phyloP scores from a whole-genome alignment of 2,329 filamentous ascomycete species.

The Colletotrichum eremochloae region DNA sequence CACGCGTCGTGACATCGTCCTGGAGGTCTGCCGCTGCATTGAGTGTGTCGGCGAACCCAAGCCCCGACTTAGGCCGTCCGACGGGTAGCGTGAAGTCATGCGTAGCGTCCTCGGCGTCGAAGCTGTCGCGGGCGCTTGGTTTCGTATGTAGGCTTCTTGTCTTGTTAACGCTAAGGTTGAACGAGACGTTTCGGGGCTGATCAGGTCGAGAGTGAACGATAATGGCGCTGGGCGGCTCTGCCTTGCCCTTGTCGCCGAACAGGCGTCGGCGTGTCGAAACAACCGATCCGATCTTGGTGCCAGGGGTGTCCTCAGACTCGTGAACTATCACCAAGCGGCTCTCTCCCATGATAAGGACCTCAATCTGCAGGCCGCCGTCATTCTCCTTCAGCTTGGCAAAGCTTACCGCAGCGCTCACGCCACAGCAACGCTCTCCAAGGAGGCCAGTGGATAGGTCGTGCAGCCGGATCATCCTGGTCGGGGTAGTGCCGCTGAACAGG shows the following conservation, averaged over 20 bases:
- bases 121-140: slow-evolving; percentile 27
- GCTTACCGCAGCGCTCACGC: slow-evolving; percentile 61
- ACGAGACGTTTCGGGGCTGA: slow-evolving; percentile 56
- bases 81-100: slow-evolving; percentile 45
- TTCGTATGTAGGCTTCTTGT: slow-evolving; percentile 36
- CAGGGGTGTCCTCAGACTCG: slow-evolving; percentile 64
- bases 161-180: slow-evolving; percentile 64
- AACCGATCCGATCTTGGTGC: slow-evolving; percentile 57
- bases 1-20: slow-evolving; percentile 63
- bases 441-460: slow-evolving; percentile 66
- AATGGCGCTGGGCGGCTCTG: slow-evolving; percentile 64
- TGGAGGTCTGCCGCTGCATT: slow-evolving; percentile 66
- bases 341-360: slow-evolving; percentile 69
- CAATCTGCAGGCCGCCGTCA: slow-evolving; percentile 63
- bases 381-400: slow-evolving; percentile 46
- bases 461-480: slow-evolving; percentile 68
- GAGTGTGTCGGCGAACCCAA: slow-evolving; percentile 66
- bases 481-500: slow-evolving; percentile 68
- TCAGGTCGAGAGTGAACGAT: slow-evolving; percentile 65
- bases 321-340: slow-evolving; percentile 67
- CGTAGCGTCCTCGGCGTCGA: slow-evolving; percentile 37
- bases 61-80: slow-evolving; percentile 53
- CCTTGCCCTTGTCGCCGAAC: slow-evolving; percentile 49
- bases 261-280: slow-evolving; percentile 49
- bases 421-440: slow-evolving; percentile 69